Evolutionary conservation across 805 yeast genomes (phyloP), one percentile per base, ranked within the genome.

Genomic region (Kodamaea nitidulidarum): DNA sequence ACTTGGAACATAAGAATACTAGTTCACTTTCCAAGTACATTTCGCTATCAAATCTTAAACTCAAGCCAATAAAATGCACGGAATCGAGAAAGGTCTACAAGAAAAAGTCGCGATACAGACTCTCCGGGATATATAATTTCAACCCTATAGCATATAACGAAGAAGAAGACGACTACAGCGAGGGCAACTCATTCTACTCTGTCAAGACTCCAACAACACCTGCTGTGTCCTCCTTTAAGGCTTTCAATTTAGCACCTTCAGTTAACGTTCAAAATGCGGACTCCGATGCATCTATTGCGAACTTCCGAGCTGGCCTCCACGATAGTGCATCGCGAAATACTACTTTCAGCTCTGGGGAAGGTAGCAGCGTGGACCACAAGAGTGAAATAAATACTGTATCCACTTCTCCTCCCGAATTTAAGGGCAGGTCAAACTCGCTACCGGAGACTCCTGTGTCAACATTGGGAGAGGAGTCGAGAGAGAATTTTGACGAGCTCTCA

Each of bases 11-110:
- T 9, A 14, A 11, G 10, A 30, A 15, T 33, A 29, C 12, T 8
- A 24, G 25, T 12, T 17, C 28, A 15, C 31, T 37, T 12, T 26
- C 35, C 15, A 38, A 38, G 28, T 32, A 38, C 22, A 27, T 47
- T 10, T 67, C 73, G n/a, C 48, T 67, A 12, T 61, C 70, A 2
- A 57, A 61, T 45, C 52, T 69, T 35, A 52, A 54, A 33, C 51
- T 69, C 36, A 67, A 66, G 47, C 74, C 74, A 4, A 57, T 69
- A n/a, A 45, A 64, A 38, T 65, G 71, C 46, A 42, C 50, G 41
- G 38, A 46, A 47, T 18, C 52, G 24, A 40, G 56, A 18, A 62
- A 57, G 39, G 57, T 66, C 2, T 51, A 59, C 42, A 67, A 65
- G 50, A 65, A 65, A 53, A 68, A 65, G 47, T 63, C 71, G n/a